Base-by-base conservation (phyloP, 768 basidiomycete genomes). In the Collybiopsis confluens region DNA sequence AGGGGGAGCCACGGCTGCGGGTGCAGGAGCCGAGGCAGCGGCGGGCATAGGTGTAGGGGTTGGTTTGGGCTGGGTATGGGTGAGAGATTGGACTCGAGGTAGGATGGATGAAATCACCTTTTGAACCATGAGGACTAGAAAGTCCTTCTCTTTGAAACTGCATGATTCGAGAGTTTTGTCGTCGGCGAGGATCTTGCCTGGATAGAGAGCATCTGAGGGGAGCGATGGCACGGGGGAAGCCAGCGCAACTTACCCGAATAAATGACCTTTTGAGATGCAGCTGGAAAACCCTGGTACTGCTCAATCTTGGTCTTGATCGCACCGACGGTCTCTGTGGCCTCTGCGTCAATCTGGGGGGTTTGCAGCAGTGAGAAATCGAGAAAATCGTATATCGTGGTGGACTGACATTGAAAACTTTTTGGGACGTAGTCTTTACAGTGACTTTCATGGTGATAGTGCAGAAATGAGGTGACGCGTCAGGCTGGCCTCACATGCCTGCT, bases 71-170 rank as follows among this genome's bases (percentile, higher is more conserved):
- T 33, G n/a, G n/a, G n/a, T n/a, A n/a, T n/a, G n/a, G n/a, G n/a
- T n/a, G n/a, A n/a, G n/a, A n/a, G n/a, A n/a, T n/a, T n/a, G n/a
- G n/a, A n/a, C n/a, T n/a, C n/a, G n/a, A n/a, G n/a, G n/a, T n/a
- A n/a, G n/a, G n/a, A n/a, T n/a, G 30, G 13, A 13, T 33, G 73
- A 47, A 58, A 95, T n/a, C n/a, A n/a, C 95, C 84, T 97, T 98
- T 47, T 93, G 83, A 30, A 98, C 91, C 96, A 98, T 99, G 40
- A 99, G 83, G n/a, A 99, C 97, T 56, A 98, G 74, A 74, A 99
- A 99, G 69, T 97, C 96, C 75, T 97, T 98, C 72, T 98, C 96
- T 74, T 97, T 95, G 77, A 98, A 90, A 51, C 88, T 83, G 64
- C 88, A 90, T 43, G 89, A 87, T 61, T 81, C 89, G 33, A 99